Conservation (phyloP, 345 rosid genomes). For the Salix suchowensis region DNA sequence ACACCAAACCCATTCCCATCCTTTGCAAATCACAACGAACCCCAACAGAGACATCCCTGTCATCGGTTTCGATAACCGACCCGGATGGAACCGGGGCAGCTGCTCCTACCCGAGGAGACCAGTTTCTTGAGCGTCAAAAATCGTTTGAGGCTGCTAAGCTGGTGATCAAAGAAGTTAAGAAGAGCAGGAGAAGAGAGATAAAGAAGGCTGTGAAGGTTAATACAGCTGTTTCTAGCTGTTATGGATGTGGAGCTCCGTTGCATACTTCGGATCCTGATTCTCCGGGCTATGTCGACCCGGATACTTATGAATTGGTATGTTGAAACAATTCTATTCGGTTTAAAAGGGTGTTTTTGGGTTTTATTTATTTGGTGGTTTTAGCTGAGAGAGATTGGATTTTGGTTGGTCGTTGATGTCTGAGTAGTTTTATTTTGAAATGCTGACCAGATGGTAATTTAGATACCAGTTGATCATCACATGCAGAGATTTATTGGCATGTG, state of each 20-base stretch:
- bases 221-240: constrained; percentile 51
- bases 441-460: background rate
- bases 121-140: constrained; percentile 57
- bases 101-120: constrained; percentile 66
- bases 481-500: background rate
- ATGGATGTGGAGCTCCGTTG: constrained; percentile 95
- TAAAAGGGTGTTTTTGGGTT: background rate
- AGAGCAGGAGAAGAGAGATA: constrained; percentile 38
- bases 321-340: background rate
- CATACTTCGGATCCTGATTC: constrained; percentile 67
- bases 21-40: constrained; percentile 38
- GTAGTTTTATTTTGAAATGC: background rate
- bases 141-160: constrained; percentile 53
- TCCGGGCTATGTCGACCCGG: constrained; percentile 70
- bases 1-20: constrained; percentile 20
- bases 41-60: constrained; percentile 19
- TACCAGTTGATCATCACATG: background rate
- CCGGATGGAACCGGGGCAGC: constrained; percentile 69
- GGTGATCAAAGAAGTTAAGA: constrained; percentile 44
- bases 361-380: background rate
- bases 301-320: constrained; percentile 68
- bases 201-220: constrained; percentile 37
- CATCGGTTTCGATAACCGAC: constrained; percentile 24
- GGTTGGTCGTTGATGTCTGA: background rate
- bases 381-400: background rate